Conservation (phyloP, 2,329 filamentous ascomycete genomes). For the Ilyonectria mors-panacis region DNA sequence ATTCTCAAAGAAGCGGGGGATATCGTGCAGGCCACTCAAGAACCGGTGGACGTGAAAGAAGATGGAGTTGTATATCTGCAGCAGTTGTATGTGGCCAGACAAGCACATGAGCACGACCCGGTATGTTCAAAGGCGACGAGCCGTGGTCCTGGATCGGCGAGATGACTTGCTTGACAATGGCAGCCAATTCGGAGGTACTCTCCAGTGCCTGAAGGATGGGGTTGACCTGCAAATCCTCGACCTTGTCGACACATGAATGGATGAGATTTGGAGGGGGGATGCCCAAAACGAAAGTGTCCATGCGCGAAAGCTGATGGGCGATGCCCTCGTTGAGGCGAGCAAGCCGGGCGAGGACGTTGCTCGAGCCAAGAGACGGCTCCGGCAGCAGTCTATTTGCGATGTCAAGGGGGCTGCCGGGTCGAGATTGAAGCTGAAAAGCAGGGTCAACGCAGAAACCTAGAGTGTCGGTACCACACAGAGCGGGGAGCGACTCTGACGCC, state of each 20-base stretch:
- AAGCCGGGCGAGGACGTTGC: slow-evolving; percentile 20
- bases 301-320: slow-evolving; percentile 17
- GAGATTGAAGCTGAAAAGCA: slow-evolving; percentile 14
- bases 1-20: slow-evolving; percentile 23
- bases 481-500: background rate
- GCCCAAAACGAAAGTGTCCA: slow-evolving; percentile 7
- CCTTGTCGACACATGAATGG: slow-evolving; percentile 22
- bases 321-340: slow-evolving; percentile 28
- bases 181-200: slow-evolving; percentile 24
- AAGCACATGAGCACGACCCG: slow-evolving; percentile 29
- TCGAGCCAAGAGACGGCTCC: slow-evolving; percentile 17
- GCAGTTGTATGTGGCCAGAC: slow-evolving; percentile 28
- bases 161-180: slow-evolving; percentile 31
- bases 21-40: slow-evolving; percentile 15
- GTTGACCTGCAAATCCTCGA: slow-evolving; percentile 13
- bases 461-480: background rate
- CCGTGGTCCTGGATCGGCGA: slow-evolving; percentile 23
- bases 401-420: slow-evolving; percentile 8
- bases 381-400: slow-evolving; percentile 10
- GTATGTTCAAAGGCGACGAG: slow-evolving; percentile 18
- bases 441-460: slow-evolving; percentile 14
- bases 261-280: slow-evolving; percentile 16
- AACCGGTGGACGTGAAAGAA: slow-evolving; percentile 22
- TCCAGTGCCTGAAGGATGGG: slow-evolving; percentile 20
- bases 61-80: slow-evolving; percentile 29